Base-by-base conservation (phyloP, 345 rosid genomes). In the Salix udensis region DNA sequence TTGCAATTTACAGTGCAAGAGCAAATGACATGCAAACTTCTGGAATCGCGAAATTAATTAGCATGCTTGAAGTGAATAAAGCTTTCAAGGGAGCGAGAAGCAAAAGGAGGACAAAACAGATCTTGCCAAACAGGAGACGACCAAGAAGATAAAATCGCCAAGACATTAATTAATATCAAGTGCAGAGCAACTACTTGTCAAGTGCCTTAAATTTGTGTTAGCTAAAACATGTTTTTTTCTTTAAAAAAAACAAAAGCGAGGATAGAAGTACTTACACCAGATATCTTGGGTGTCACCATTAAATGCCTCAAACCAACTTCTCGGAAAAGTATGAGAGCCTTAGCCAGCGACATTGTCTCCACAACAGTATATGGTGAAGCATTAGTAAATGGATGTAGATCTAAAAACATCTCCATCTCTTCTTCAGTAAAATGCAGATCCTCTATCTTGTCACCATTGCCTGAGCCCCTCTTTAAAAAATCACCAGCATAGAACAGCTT, bases 291-390 rank as follows among this genome's bases (percentile, higher is more conserved):
- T 74, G 89, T 89, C 81, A 96, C 94, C 39, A 95, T 82, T 42
- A 91, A 86, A 84, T 95, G 99, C 83, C 99, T 86, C 79, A 91
- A 78, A 65, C 98, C 97, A 84, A 91, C 90, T 78, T 91, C 88
- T 40, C 96, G 91, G 82, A 95, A 96, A 80, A 96, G 98, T 53
- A 81, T 24, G 26, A 87, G 90, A 67, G 98, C 97, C 83, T 96
- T 93, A 7, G 97, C 96, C 2, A 96, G 89, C 10, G 99, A 96
- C 98, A 93, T 93, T 0, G 98, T 87, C 86, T 96, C 99, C 78
- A 93, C 93, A 70, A 96, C 99, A 13, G 94, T 93, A 67, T 91
- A 91, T 34, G 98, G 99, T 1, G 97, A 96, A 73, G 98, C 89
- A 79, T 93, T 91, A 67, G 96, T 87, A 75, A 96, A 96, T 8